phyloP scores from a whole-genome alignment of 768 basidiomycete species.

The Tephrocybe sp. region DNA sequence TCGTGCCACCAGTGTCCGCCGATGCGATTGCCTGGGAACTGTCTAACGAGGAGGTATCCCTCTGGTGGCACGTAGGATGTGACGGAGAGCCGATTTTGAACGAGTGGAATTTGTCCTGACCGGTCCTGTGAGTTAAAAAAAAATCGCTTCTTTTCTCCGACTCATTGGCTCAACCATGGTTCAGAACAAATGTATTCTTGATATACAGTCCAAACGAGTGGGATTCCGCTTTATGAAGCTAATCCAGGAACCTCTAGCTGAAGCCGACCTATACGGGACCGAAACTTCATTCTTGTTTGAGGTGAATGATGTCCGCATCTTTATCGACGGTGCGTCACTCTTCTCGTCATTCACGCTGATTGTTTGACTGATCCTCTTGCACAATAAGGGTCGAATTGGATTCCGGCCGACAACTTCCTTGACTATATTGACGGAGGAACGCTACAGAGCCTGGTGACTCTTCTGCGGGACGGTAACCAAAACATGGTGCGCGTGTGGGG shows the following conservation, averaged over 20 bases:
- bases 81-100: conserved; percentile 77
- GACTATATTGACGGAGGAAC: conserved; percentile 49
- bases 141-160: not conserved
- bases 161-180: too few relatives aligned
- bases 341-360: conserved; percentile 4
- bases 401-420: conserved; percentile 86
- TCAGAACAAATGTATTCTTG: conserved; percentile 39
- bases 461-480: conserved; percentile 83
- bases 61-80: conserved; percentile 83
- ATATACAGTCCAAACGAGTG: conserved; percentile 51
- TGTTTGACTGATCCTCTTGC: not conserved
- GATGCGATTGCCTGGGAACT: conserved; percentile 42
- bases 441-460: conserved; percentile 77
- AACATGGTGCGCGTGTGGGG: conserved; percentile 94
- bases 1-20: conserved; percentile 23
- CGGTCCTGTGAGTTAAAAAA: conserved; percentile 34
- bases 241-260: conserved; percentile 69
- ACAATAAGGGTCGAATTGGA: conserved; percentile 74
- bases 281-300: conserved; percentile 85
- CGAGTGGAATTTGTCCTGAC: conserved; percentile 48
- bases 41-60: conserved; percentile 46
- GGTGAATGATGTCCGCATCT: conserved; percentile 81
- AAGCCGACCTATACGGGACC: conserved; percentile 51
- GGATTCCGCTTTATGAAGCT: conserved; percentile 77
- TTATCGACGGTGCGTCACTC: conserved; percentile 64